Base-by-base conservation (phyloP, 73 alveolate genomes). In the Paramecium sonneborni region DNA sequence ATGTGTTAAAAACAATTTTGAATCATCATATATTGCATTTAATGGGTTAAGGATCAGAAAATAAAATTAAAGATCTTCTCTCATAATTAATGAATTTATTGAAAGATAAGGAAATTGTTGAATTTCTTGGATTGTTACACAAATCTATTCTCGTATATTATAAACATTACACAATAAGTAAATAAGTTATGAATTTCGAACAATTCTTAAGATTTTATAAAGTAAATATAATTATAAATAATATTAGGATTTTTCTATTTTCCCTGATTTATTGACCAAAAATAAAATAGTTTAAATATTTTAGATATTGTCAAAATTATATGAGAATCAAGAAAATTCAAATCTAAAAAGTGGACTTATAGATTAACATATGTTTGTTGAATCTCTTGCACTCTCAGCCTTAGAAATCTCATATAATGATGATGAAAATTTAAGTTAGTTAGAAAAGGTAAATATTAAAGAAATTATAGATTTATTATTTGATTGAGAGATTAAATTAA, bases 291-390 rank as follows among this genome's bases (percentile, higher is more conserved):
- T 84, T 85, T 35, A 57, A 15, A 93, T 93, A 92, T 95, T 93
- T 76, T 68, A 84, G 48, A 95, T 95, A 32, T 86, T 95, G 23
- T 55, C 95, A 7, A 44, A 52, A 74, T 95, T 95, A 52, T 95
- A 89, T 88, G 72, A 70, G 35, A 55, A 92, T 10, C 62, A 93
- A 12, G 82, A 56, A 69, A 48, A 85, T 34, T 79, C 87, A 12
- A 88, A 88, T 74, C 58, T 79, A 6, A 86, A 88, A 14, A 86
- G 41, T 44, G 97, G 93, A 20, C 41, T 41, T 3, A 96, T 96
- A 8, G 98, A 96, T 95, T 96, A 96, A 93, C 98, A 96, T 74
- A 62, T 96, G 76, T 96, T 96, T 92, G 96, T 96, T 5, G 98
- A 96, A 85, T 96, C 96, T 6, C 84, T 96, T 23, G 97, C 98